These are phyloP conservation scores for Wickerhamiella cacticola DNA, from an alignment of 805 yeast species.

Conservation along the genomic window DNA sequence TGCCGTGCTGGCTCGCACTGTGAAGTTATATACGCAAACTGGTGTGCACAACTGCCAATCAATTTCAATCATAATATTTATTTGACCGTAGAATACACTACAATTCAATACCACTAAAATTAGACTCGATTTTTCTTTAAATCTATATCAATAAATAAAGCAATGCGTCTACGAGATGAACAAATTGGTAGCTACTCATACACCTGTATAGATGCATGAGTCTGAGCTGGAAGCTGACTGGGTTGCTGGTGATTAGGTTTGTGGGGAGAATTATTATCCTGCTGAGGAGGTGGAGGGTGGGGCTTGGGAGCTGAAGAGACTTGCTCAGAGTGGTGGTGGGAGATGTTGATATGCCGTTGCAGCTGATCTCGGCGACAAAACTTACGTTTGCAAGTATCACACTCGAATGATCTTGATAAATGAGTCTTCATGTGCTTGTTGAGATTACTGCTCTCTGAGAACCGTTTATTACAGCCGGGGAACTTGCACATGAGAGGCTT, in stretches of 20 bases:
- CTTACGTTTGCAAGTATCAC: constrained; percentile 18
- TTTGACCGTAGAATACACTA: too few relatives aligned
- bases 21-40: too few relatives aligned
- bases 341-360: constrained; percentile 17
- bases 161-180: too few relatives aligned
- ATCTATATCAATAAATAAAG: too few relatives aligned
- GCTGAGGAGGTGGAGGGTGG: neutral
- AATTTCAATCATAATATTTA: too few relatives aligned
- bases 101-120: too few relatives aligned
- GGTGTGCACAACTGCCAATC: too few relatives aligned
- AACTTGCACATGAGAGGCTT: constrained; percentile 77
- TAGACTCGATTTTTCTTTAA: too few relatives aligned
- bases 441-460: constrained; percentile 80
- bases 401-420: constrained; percentile 23
- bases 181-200: neutral
- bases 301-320: neutral
- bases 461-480: constrained; percentile 66
- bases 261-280: neutral
- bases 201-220: neutral
- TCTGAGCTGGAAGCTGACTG: neutral
- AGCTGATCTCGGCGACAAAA: constrained; percentile 23
- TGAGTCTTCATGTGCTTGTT: constrained; percentile 82
- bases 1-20: too few relatives aligned
- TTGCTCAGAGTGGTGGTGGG: neutral
- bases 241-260: neutral